A percentile compares a stretch with the other conserved stretches of the same genome.
phyloP scores from a whole-genome alignment of 139 green algal genomes.

The Chlamydomonas incerta region DNA sequence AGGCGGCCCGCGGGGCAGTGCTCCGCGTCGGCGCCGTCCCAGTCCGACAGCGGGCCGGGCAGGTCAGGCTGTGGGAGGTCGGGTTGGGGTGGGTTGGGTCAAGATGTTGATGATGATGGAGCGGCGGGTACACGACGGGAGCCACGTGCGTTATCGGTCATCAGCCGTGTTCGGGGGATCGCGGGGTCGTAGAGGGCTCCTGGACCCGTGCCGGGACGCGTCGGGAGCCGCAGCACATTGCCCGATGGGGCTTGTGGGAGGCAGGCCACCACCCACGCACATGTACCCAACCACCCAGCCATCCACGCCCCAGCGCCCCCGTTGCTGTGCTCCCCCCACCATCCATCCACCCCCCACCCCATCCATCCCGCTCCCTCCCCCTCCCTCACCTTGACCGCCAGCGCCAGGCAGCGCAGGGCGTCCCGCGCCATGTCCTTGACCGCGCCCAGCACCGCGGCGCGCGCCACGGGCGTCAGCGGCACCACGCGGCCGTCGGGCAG shows the following conservation, averaged over 20 bases:
- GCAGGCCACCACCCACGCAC: too few relatives aligned
- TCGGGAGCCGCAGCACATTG: too few relatives aligned
- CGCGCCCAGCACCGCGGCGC: constrained; percentile 15
- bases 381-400: constrained; percentile 85
- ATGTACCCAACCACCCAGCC: too few relatives aligned
- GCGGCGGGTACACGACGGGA: too few relatives aligned
- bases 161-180: too few relatives aligned
- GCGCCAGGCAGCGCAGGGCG: constrained; percentile 92
- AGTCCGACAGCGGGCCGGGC: constrained; percentile 68
- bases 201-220: too few relatives aligned
- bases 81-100: background rate
- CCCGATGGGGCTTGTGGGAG: too few relatives aligned
- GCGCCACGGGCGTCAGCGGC: constrained; percentile 60
- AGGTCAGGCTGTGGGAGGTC: constrained; percentile 54
- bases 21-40: constrained; percentile 66
- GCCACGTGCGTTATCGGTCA: too few relatives aligned
- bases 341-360: background rate
- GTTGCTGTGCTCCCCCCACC: too few relatives aligned
- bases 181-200: too few relatives aligned
- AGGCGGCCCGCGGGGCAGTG: constrained; percentile 63
- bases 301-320: too few relatives aligned
- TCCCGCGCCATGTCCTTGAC: constrained; percentile 80
- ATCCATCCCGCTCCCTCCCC: background rate
- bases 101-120: too few relatives aligned
- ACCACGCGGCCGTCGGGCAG: constrained; percentile 82